Percentiles rank a stretch among this genome's conserved stretches.
These are phyloP conservation scores for Penicillium sp. DNA, from an alignment of 2,329 filamentous ascomycete genomes.

Conservation along the genomic window DNA sequence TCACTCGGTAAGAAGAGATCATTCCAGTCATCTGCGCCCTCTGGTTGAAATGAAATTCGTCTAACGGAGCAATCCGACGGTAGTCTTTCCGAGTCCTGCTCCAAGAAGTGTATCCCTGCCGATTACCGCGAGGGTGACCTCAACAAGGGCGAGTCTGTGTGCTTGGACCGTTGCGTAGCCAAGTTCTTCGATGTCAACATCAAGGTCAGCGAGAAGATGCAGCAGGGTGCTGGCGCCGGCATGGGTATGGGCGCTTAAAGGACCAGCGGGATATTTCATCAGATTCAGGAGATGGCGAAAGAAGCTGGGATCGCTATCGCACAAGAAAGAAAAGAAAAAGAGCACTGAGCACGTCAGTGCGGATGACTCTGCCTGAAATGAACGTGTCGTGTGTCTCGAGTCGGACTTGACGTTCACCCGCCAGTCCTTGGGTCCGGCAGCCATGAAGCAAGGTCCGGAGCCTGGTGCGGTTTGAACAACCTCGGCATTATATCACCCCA, in stretches of 20 bases:
- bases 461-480: too few species aligned
- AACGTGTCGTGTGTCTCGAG: too few species aligned
- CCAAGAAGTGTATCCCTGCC: constrained; percentile 84
- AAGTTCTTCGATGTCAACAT: constrained; percentile 99
- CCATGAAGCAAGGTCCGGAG: too few species aligned
- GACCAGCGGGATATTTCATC: not conserved
- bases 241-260: constrained; percentile 47
- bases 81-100: constrained; percentile 82
- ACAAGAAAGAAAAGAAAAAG: too few species aligned
- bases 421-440: too few species aligned
- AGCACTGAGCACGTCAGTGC: too few species aligned
- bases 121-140: constrained; percentile 94
- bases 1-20: constrained; percentile 67
- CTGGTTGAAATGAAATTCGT: not conserved
- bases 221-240: constrained; percentile 65
- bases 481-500: constrained; percentile 17
- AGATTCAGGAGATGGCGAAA: too few species aligned
- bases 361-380: too few species aligned
- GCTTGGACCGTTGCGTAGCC: constrained; percentile 90
- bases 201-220: constrained; percentile 96
- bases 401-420: too few species aligned
- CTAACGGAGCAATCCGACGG: constrained; percentile 30
- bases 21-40: too few species aligned
- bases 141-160: constrained; percentile 98
- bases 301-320: too few species aligned